A percentile compares a stretch with the other conserved stretches of the same genome.
Evolutionary conservation across 495 filamentous ascomycete genomes (phyloP).

Genomic region (Tuber aestivum): DNA sequence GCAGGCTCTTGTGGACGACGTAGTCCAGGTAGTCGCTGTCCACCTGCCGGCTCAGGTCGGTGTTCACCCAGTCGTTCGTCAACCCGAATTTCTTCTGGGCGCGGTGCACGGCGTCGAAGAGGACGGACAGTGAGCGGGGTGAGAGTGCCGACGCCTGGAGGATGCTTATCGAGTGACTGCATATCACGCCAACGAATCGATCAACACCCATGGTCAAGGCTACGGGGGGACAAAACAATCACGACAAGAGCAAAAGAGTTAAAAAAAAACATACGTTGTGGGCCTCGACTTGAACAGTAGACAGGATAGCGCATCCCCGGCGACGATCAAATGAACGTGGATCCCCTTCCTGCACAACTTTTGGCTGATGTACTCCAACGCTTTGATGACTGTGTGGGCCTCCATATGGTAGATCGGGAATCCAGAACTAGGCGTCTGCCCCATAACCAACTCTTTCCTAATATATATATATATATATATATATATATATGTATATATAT

Average conservation of each 20-base stretch:
- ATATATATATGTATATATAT: neutral
- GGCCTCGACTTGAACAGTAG: constrained; percentile 36
- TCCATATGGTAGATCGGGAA: constrained; percentile 20
- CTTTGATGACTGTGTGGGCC: constrained; percentile 25
- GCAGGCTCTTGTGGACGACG: constrained; percentile 30
- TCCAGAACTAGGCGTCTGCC: constrained; percentile 8
- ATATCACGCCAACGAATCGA: constrained; percentile 4
- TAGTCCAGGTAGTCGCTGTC: constrained; percentile 22
- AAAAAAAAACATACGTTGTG: constrained; percentile 27
- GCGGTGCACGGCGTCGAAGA: constrained; percentile 22
- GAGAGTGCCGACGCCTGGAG: constrained; percentile 27
- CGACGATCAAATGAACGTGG: constrained; percentile 38
- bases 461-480: neutral
- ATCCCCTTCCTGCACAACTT: constrained; percentile 34
- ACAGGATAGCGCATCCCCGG: constrained; percentile 31
- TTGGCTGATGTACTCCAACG: constrained; percentile 40
- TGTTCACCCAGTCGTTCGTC: constrained; percentile 31
- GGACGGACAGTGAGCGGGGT: constrained; percentile 7
- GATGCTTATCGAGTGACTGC: constrained; percentile 25
- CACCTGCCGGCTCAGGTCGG: constrained; percentile 17
- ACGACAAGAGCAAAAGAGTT: neutral
- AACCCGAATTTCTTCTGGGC: constrained; percentile 38
- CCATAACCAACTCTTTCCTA: constrained; percentile 14
- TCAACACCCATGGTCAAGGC: constrained; percentile 8
- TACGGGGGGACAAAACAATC: neutral